Base-by-base conservation (phyloP, 2,329 filamentous ascomycete species). In the Verticillium albo-atrum region DNA sequence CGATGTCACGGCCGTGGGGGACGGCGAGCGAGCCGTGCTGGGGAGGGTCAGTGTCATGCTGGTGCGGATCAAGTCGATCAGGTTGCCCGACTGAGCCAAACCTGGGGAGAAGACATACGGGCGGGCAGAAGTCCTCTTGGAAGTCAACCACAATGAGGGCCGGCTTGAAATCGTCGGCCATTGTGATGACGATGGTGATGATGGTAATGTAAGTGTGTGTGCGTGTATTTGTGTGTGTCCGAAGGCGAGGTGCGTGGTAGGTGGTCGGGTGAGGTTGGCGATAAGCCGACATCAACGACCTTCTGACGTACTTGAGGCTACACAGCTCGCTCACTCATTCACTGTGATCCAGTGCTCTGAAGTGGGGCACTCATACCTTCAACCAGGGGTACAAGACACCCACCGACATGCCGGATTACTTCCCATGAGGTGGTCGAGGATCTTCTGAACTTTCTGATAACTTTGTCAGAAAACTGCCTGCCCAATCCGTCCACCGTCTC, bases 91-190 rank as follows among this genome's bases (percentile, higher is more conserved):
- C 12, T 60, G 23, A 17, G 50, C n/a, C n/a, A n/a, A n/a, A n/a
- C n/a, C n/a, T n/a, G n/a, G n/a, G 52, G 37, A 62, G 57, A 55
- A 47, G 28, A 77, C 88, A 77, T 77, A 95, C 92, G 14, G 93
- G 92, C 61, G 91, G 90, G 73, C 92, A 96, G 74, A 97, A 98
- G 77, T 98, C 94, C 74, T 97, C 89, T 75, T 98, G 95, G 70
- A 96, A 82, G 74, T 97, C 93, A 57, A 97, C 89, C 12, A 97
- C 82, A 54, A 97, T 75, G 26, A 86, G 75, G 2, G 83, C 83
- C 3, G 83, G 80, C 55, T 69, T 76, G 61, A 82, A 82, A 4
- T 61, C 52, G 25, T 62, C 56, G 26, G 25, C 27, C 51, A 53
- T 28, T 6, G 54, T 28, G 54, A 54, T 30, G n/a, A 20, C 27